phyloP scores from a whole-genome alignment of 257 asterid genomes.

The Solanum tacnaense region DNA sequence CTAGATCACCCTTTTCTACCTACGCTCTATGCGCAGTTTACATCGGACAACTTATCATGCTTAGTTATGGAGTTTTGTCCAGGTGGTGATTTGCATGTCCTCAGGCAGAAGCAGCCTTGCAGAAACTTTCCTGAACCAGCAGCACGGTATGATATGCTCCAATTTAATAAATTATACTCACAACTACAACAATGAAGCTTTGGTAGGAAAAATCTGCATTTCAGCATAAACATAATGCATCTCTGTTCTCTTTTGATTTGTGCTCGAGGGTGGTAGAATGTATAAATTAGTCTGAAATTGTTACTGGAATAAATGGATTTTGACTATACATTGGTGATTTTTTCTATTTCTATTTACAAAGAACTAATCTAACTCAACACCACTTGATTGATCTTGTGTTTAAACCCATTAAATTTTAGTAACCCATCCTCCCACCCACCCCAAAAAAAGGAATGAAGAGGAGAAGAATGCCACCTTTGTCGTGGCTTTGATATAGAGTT shows the following conservation, averaged over 20 bases:
- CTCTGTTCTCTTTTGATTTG: not conserved
- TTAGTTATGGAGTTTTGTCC: conserved; percentile 96
- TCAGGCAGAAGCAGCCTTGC: conserved; percentile 79
- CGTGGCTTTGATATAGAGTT: not conserved
- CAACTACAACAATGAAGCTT: not conserved
- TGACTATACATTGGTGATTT: not conserved
- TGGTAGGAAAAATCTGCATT: not conserved
- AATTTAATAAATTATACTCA: not conserved
- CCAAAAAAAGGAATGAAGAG: not conserved
- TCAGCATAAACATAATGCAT: not conserved
- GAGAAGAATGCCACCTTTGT: not conserved
- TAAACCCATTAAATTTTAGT: not conserved
- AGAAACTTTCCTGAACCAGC: conserved; percentile 72
- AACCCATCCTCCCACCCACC: not conserved
- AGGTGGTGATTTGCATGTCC: conserved; percentile 89
- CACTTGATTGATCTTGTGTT: not conserved
- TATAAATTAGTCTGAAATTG: not conserved
- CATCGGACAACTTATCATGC: conserved; percentile 73
- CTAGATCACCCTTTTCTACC: conserved; percentile 98
- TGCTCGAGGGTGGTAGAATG: not conserved
- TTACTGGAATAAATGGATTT: not conserved
- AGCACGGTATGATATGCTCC: conserved; percentile 52
- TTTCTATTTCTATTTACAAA: not conserved
- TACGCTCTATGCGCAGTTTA: conserved; percentile 76
- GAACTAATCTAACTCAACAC: not conserved